Percentiles rank a stretch among this genome's conserved stretches.
phyloP scores from a whole-genome alignment of 768 basidiomycete genomes.

The Tricholomella constricta region DNA sequence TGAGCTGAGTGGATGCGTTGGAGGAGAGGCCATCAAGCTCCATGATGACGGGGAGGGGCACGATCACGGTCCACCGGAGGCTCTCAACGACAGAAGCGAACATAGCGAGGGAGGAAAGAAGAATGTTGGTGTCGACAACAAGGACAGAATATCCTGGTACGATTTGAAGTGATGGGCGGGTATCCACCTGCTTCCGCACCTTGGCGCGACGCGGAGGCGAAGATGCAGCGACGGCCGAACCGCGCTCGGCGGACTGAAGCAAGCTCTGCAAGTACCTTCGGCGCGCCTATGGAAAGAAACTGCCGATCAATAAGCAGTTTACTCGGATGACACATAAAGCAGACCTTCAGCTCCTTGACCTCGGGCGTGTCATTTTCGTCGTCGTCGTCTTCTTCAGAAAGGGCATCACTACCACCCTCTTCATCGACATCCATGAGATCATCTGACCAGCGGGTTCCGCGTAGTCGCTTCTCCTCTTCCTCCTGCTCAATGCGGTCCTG shows the following conservation, averaged over 20 bases:
- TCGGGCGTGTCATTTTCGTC: conserved; percentile 72
- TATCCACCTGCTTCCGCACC: conserved; percentile 29
- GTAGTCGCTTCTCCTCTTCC: conserved; percentile 67
- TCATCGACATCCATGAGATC: conserved; percentile 77
- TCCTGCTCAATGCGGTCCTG: conserved; percentile 68
- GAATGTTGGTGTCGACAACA: conserved; percentile 93
- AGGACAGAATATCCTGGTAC: conserved; percentile 88
- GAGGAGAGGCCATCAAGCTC: conserved; percentile 90
- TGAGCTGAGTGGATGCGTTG: conserved; percentile 62
- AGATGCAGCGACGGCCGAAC: conserved; percentile 24
- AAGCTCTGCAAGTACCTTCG: conserved; percentile 72
- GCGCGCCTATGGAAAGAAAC: conserved; percentile 53
- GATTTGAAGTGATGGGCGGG: conserved; percentile 51
- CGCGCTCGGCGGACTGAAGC: conserved; percentile 49
- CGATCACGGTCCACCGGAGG: conserved; percentile 80
- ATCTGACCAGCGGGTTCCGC: conserved; percentile 62
- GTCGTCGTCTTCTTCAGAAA: conserved; percentile 55
- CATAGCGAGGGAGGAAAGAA: conserved; percentile 78
- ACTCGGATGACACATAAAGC: conserved; percentile 8
- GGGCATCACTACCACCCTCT: conserved; percentile 42
- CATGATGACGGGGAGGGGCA: conserved; percentile 95
- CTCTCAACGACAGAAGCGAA: conserved; percentile 79
- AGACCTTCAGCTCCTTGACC: conserved; percentile 80
- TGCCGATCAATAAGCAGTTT: conserved; percentile 15
- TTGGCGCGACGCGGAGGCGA: conserved; percentile 26